Percentiles rank a stretch among this genome's conserved stretches.
phyloP scores from a whole-genome alignment of 2,329 filamentous ascomycete species.

The Apiospora malaysiana region DNA sequence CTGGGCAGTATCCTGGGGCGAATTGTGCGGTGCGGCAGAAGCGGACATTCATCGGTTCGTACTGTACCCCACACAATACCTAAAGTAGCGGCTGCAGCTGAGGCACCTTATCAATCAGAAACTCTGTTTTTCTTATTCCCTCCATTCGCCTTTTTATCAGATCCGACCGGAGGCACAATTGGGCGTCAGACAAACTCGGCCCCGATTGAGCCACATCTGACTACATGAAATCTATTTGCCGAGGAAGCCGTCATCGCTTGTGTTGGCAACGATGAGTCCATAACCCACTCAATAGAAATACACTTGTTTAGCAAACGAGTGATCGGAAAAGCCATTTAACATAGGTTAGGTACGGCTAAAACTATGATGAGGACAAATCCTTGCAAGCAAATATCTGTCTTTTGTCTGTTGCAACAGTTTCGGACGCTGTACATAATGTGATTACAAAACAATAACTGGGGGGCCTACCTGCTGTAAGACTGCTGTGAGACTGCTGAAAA shows the following conservation, averaged over 20 bases:
- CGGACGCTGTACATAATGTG: not conserved
- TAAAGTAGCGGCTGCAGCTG: not conserved
- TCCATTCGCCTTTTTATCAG: not conserved
- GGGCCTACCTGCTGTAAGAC: too few species aligned
- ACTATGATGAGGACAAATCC: slow-evolving; percentile 1
- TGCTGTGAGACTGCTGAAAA: too few species aligned
- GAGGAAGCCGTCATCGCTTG: not conserved
- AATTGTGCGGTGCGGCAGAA: not conserved
- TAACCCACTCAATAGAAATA: not conserved
- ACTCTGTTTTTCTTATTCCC: not conserved
- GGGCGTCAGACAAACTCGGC: not conserved
- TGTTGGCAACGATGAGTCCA: not conserved
- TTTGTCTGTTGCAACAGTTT: not conserved
- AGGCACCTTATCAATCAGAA: slow-evolving; percentile 18
- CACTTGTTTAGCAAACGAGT: not conserved
- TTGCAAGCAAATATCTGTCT: not conserved
- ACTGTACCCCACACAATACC: slow-evolving; percentile 14
- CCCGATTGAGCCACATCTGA: not conserved
- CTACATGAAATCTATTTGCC: not conserved
- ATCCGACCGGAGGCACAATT: slow-evolving; percentile 12
- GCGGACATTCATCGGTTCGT: not conserved
- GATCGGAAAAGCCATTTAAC: too few species aligned
- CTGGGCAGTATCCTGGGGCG: too few species aligned
- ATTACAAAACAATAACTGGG: not conserved
- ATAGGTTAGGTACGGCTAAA: not conserved